Evolutionary conservation across 2,329 filamentous ascomycete species (phyloP), one percentile per base, ranked within the genome.

Genomic region (Pseudocercospora musae): DNA sequence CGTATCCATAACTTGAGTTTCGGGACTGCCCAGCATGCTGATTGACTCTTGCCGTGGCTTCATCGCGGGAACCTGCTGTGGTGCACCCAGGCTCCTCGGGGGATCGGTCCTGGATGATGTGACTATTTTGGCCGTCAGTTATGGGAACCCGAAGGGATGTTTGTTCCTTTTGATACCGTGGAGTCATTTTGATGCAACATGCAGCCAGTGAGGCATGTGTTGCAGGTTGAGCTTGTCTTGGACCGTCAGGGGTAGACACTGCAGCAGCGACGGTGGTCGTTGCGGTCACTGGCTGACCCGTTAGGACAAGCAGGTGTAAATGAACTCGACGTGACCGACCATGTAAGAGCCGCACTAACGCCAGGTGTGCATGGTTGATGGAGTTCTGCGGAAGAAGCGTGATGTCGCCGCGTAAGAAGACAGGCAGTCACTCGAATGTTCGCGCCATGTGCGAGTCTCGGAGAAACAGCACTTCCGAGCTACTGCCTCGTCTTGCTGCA

Each of bases 1-100:
- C 75, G 66, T 75, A 76, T 55, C 75, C 73, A 55, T 73, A 77
- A 53, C 75, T 74, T 37, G 75, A 75, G 57, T 74, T 72, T 49
- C 74, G 75, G 11, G 77, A 70, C 60, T 75, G 15, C n/a, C 33
- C 33, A 37, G 33, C 13, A 37, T n/a, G 33, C 33, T 37, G 33
- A n/a, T 13, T 5, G 33, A 37, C 33, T 37, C 33, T 37, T 37
- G 33, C 33, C 33, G 37, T 40, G 37, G 37, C 15, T 40, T 40
- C 37, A 40, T 40, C 37, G 37, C 6, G 37, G 37, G 15, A 18
- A 40, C 37, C 37, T 18, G 37, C 15, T 18, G 37, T 40, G 37
- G 15, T 40, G 37, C 37, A 40, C 15, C 37, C 37, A 40, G 5
- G 5, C 37, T n/a, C 18, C n/a, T 3, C 18, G 15, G n/a, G n/a